Conservation (phyloP, 768 basidiomycete species). For the Scleroderma citrinum region DNA sequence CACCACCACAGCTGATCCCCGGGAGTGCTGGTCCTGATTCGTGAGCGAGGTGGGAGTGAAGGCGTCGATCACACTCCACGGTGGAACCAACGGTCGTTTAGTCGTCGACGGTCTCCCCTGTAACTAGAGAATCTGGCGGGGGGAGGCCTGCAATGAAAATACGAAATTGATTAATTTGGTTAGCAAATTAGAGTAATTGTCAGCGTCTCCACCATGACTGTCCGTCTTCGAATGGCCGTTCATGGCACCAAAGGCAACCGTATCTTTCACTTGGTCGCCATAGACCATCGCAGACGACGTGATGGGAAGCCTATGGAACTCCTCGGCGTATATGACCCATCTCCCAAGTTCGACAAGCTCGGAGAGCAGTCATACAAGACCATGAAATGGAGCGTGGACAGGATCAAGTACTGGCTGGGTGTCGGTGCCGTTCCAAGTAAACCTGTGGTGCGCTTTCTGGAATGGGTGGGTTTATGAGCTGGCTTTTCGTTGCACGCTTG, state of each 20-base stretch:
- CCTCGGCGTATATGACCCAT: slow-evolving; percentile 80
- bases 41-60: slow-evolving; percentile 5
- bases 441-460: slow-evolving; percentile 69
- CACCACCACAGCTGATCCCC: slow-evolving; percentile 49
- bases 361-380: slow-evolving; percentile 51
- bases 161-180: too few species aligned
- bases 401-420: slow-evolving; percentile 85
- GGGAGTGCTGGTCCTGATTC: slow-evolving; percentile 53
- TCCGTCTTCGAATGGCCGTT: slow-evolving; percentile 81
- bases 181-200: too few species aligned
- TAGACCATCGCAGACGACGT: slow-evolving; percentile 62
- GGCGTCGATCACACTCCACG: too few species aligned
- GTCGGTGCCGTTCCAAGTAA: slow-evolving; percentile 81
- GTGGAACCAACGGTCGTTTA: too few species aligned
- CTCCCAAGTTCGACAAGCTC: slow-evolving; percentile 32
- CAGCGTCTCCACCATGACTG: slow-evolving; percentile 50
- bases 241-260: slow-evolving; percentile 72
- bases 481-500: slow-evolving; percentile 1
- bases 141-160: too few species aligned
- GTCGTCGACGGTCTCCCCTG: too few species aligned
- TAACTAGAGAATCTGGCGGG: too few species aligned
- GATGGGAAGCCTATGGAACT: slow-evolving; percentile 86
- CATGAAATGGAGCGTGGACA: slow-evolving; percentile 85
- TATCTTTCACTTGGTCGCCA: slow-evolving; percentile 82
- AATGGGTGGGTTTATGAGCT: slow-evolving; percentile 48